Percentiles rank a stretch among this genome's conserved stretches.
Conservation (phyloP, 2,329 filamentous ascomycete species). For the Ilyonectria destructans region DNA sequence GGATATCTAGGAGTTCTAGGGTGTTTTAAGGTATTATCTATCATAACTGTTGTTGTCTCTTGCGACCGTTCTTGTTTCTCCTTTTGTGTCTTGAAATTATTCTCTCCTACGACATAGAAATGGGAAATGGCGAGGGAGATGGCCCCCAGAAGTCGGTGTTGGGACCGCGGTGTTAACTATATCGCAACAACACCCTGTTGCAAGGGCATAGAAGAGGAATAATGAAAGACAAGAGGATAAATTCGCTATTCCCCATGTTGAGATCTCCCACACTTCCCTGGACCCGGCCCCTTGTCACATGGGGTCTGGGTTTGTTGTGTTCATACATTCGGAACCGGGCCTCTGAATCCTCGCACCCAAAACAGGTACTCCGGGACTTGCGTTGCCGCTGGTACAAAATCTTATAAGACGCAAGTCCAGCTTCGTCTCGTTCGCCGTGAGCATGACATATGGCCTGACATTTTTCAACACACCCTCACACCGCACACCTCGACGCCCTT, state of each 20-base stretch:
- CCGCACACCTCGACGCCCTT: slow-evolving; percentile 84
- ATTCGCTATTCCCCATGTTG: background rate
- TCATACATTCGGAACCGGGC: slow-evolving; percentile 19
- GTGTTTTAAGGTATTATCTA: slow-evolving; percentile 30
- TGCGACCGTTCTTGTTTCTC: slow-evolving; percentile 10
- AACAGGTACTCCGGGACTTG: slow-evolving; percentile 29
- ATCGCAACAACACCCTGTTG: slow-evolving; percentile 1
- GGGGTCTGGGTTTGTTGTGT: slow-evolving; percentile 3
- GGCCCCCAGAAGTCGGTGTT: background rate
- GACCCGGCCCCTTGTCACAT: background rate
- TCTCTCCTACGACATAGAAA: slow-evolving; percentile 1
- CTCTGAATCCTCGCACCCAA: slow-evolving; percentile 1
- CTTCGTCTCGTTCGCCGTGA: slow-evolving; percentile 40
- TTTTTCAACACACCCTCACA: slow-evolving; percentile 74
- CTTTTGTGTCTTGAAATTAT: background rate
- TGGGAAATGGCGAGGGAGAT: slow-evolving; percentile 4
- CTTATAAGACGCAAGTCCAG: slow-evolving; percentile 47
- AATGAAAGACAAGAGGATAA: slow-evolving; percentile 9
- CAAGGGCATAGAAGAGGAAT: background rate
- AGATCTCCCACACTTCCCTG: background rate
- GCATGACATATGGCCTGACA: slow-evolving; percentile 14
- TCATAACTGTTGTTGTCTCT: slow-evolving; percentile 24
- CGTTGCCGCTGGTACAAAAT: slow-evolving; percentile 38
- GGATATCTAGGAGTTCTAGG: slow-evolving; percentile 31
- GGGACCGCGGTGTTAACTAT: background rate